These are phyloP conservation scores for Rehmannia glutinosa DNA, from an alignment of 257 asterid species.

Conservation along the genomic window DNA sequence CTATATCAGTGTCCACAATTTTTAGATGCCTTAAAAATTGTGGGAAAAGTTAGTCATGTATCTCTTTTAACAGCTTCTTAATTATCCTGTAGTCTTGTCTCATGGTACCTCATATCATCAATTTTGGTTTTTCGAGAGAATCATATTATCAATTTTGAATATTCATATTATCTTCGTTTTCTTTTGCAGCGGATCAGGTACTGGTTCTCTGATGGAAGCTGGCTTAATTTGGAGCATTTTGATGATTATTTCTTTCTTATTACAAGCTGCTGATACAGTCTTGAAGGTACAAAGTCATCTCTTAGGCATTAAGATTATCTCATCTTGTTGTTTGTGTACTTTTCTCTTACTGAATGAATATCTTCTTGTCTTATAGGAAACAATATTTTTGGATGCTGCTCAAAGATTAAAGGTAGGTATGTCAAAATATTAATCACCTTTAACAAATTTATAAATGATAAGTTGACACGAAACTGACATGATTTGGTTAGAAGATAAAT, in stretches of 20 bases:
- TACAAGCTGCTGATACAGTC: constrained; percentile 96
- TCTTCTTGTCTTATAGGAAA: constrained; percentile 56
- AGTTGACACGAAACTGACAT: not conserved
- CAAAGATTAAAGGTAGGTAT: constrained; percentile 68
- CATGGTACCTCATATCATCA: too few species aligned
- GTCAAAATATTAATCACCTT: constrained; percentile 13
- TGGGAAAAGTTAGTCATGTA: not conserved
- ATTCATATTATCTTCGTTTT: constrained; percentile 10
- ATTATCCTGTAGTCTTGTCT: not conserved
- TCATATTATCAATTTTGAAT: not conserved
- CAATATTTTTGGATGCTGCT: constrained; percentile 79
- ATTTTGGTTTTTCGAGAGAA: too few species aligned
- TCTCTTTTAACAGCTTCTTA: not conserved
- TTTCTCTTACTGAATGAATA: constrained; percentile 26
- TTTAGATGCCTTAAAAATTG: not conserved
- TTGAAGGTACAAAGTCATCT: constrained; percentile 62
- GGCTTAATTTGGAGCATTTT: constrained; percentile 91
- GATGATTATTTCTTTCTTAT: constrained; percentile 86
- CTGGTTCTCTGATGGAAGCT: constrained; percentile 85
- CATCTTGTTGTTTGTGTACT: constrained; percentile 16
- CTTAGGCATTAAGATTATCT: constrained; percentile 11
- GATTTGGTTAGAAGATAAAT: not conserved
- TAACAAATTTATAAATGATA: constrained; percentile 4
- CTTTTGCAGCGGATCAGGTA: constrained; percentile 82
- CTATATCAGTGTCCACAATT: not conserved